Conservation (phyloP, 2,329 filamentous ascomycete species). For the Fusarium brevicatenulatum region DNA sequence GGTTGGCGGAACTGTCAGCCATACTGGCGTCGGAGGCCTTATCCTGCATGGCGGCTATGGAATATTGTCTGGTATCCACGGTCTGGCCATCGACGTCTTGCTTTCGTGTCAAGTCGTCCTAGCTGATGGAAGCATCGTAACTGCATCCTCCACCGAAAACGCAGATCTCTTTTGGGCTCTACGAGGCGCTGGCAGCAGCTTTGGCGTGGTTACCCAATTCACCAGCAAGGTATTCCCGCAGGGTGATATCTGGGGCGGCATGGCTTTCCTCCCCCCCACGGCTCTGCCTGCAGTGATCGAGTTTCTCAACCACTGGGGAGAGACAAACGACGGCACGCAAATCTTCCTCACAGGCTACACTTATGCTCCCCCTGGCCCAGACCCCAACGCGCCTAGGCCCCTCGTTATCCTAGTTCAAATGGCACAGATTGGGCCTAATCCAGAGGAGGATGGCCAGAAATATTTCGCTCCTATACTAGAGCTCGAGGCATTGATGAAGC, state of each 20-base stretch:
- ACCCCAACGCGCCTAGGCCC: conserved; percentile 33
- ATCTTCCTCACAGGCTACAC: conserved; percentile 28
- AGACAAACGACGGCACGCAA: conserved; percentile 39
- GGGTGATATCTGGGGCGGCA: conserved; percentile 47
- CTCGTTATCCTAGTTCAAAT: conserved; percentile 29
- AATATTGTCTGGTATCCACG: conserved; percentile 63
- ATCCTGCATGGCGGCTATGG: conserved; percentile 69
- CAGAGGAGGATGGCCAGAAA: conserved; percentile 29
- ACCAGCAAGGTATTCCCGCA: conserved; percentile 48
- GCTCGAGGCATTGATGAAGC: conserved; percentile 50
- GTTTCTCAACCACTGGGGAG: conserved; percentile 46
- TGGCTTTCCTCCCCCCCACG: conserved; percentile 40
- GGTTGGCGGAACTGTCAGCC: conserved; percentile 70
- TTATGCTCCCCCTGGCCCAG: conserved; percentile 33
- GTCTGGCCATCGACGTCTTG: conserved; percentile 59
- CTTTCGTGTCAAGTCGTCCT: conserved; percentile 53
- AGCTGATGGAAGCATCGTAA: conserved; percentile 50
- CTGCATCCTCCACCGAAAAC: conserved; percentile 56
- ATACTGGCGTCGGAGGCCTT: conserved; percentile 70
- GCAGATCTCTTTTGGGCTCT: conserved; percentile 55
- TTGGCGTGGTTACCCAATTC: conserved; percentile 56
- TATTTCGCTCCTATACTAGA: conserved; percentile 52
- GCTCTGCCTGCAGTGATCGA: conserved; percentile 45
- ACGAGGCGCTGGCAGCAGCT: conserved; percentile 54
- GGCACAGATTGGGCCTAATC: conserved; percentile 34